Evolutionary conservation across 257 asterid genomes (phyloP), one percentile per base, ranked within the genome.

Genomic region (Ocimum tenuiflorum): DNA sequence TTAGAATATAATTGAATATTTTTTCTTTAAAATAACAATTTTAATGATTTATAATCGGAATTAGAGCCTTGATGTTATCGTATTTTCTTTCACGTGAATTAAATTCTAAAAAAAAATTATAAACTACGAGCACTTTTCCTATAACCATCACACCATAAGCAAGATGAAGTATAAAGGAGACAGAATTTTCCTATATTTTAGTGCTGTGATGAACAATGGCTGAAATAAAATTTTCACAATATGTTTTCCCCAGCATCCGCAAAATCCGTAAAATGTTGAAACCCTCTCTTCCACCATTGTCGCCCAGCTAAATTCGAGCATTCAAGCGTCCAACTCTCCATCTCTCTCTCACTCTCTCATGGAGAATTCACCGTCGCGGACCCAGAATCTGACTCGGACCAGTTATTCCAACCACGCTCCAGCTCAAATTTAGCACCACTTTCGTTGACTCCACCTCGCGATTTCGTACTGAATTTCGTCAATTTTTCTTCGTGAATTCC

Each of bases 371-470:
- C 18, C 24, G 73, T 51, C 67, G 31, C 64, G 20, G 78, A 64
- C 57, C 59, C 58, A 13, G 60, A 50, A 38, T 57, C 72, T 18
- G 75, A 36, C 60, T 56, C 60, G 75, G 67, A 47, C 62, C 56
- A 51, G 65, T 61, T 35, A 19, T 49, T 71, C 49, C 69, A 70
- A 23, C 42, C 38, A 42, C 24, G 38, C 56, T 68, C 72, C 71
- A 68, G 64, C 72, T 72, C 67, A 49, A 56, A 14, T 49, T 72
- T 64, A 77, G 57, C 67, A 71, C 48, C 5, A 12, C 15, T 39
- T 31, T 17, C 74, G 77, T 71, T 68, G 75, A 74, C 78, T 72
- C 75, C 53, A 35, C 46, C 51, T 35, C 79, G 12, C 51, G 48
- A 36, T 18, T 71, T 56, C 45, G 35, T 29, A 5, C 47, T 27